Conservation (phyloP, 208 protist species). For the Trypanosoma boissoni region DNA sequence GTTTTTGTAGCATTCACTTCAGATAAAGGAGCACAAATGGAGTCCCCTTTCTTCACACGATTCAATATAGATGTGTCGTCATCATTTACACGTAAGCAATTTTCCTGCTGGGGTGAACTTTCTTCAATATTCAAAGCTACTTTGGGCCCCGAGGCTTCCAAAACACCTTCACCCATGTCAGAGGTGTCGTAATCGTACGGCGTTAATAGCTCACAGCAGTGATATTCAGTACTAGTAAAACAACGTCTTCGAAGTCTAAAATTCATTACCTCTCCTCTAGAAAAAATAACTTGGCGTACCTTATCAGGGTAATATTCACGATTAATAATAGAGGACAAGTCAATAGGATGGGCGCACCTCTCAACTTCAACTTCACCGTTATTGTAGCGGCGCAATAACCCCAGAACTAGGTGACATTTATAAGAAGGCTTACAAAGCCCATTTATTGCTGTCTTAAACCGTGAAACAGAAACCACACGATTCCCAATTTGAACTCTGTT, state of each 20-base stretch:
- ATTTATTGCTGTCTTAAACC: constrained; percentile 61
- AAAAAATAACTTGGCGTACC: constrained; percentile 42
- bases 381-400: constrained; percentile 36
- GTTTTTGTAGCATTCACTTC: not conserved
- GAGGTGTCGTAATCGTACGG: constrained; percentile 63
- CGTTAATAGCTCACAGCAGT: constrained; percentile 43
- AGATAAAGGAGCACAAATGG: too few relatives aligned
- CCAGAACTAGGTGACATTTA: constrained; percentile 58
- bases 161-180: constrained; percentile 19
- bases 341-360: constrained; percentile 29
- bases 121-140: not conserved
- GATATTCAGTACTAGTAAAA: constrained; percentile 35
- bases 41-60: too few relatives aligned
- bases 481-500: constrained; percentile 43
- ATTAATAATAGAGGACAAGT: constrained; percentile 56
- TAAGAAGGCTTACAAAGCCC: constrained; percentile 71
- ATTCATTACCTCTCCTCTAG: constrained; percentile 53
- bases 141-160: too few relatives aligned
- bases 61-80: not conserved
- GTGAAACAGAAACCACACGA: constrained; percentile 48
- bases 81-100: not conserved
- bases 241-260: constrained; percentile 48
- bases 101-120: not conserved
- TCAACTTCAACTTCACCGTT: constrained; percentile 28
- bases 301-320: constrained; percentile 42